Conservation (phyloP, 129 eudicot genomes). For the Flaveria linearis region DNA sequence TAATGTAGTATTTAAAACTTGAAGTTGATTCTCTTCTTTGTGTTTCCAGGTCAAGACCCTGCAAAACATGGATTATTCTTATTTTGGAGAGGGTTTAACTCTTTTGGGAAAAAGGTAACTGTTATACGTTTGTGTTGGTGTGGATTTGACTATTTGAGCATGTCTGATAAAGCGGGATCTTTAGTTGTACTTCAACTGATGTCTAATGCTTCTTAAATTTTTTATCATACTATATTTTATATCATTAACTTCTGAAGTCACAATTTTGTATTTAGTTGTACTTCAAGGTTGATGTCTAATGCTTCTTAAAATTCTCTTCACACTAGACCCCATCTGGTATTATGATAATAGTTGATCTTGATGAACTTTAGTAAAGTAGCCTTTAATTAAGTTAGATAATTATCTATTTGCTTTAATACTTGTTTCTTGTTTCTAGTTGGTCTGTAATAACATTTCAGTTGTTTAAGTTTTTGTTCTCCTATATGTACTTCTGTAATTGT, state of each 20-base stretch:
- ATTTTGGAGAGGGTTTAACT: slow-evolving; percentile 93
- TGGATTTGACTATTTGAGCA: slow-evolving; percentile 21
- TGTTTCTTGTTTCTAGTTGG: neutral
- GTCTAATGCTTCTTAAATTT: no score
- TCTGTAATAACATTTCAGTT: neutral
- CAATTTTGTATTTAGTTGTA: neutral
- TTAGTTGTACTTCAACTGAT: no score
- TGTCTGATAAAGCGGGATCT: neutral
- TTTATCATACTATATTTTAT: neutral
- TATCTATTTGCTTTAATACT: neutral
- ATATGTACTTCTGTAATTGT: neutral
- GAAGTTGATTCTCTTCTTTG: slow-evolving; percentile 27
- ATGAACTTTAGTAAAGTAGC: neutral
- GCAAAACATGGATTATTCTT: slow-evolving; percentile 52
- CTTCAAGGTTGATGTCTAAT: slow-evolving; percentile 9
- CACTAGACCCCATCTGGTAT: neutral
- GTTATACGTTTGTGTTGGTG: neutral
- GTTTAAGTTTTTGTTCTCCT: neutral
- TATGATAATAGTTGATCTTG: neutral
- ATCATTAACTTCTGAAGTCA: neutral
- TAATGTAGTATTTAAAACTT: slow-evolving; percentile 11
- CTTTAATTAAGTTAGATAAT: neutral
- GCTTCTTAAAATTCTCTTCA: slow-evolving; percentile 13
- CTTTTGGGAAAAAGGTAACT: slow-evolving; percentile 75
- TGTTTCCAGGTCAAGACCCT: slow-evolving; percentile 52